Evolutionary conservation across 345 rosid species (phyloP).

Genomic region (Populus simonii): DNA sequence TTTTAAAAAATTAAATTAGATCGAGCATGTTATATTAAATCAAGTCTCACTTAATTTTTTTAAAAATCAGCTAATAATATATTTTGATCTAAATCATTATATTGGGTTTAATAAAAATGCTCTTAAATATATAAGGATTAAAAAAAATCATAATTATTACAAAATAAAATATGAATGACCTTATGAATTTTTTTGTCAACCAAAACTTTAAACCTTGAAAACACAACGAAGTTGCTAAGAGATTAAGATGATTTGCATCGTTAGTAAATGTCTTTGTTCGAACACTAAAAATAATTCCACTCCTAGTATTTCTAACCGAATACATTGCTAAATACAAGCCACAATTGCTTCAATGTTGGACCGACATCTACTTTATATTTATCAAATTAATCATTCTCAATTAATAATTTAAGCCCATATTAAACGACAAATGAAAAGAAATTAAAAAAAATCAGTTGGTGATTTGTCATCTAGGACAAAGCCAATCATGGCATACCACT

Average conservation of each 20-base stretch:
- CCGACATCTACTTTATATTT: neutral
- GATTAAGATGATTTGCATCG: neutral
- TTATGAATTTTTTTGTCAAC: neutral
- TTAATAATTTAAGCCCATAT: neutral
- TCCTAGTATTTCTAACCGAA: neutral
- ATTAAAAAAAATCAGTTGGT: neutral
- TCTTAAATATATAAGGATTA: no score
- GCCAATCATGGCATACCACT: neutral
- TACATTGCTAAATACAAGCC: slow-evolving; percentile 9
- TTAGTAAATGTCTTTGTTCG: neutral
- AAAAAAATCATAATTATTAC: neutral
- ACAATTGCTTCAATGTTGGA: neutral
- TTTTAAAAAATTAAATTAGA: no score
- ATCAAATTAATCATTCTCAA: neutral
- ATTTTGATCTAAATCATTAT: no score
- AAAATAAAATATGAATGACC: neutral
- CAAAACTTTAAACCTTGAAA: neutral
- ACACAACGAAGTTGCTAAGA: neutral
- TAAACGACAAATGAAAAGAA: neutral
- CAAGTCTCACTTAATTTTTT: no score
- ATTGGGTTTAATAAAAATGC: no score
- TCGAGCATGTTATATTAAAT: accelerated
- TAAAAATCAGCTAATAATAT: accelerated
- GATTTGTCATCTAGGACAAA: neutral
- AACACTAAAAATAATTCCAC: neutral